Evolutionary conservation across 352 stramenopile genomes (phyloP).

Genomic region (Globisporangium splendens): DNA sequence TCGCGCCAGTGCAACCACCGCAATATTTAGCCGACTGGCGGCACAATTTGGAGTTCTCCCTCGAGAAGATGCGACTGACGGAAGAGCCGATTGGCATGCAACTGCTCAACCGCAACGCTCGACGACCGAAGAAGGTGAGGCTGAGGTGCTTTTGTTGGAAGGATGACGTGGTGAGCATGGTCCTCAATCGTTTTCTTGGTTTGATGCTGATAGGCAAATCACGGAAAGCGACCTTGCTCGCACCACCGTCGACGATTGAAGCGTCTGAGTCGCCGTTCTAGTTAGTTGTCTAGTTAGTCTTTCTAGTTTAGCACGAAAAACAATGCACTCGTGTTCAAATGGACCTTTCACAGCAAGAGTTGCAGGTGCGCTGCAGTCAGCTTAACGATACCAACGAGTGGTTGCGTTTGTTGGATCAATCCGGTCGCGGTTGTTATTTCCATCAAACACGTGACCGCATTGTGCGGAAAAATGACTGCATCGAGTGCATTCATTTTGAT

Average conservation of each 20-base stretch:
- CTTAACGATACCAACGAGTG: no score
- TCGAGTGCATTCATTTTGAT: no score
- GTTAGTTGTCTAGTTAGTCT: background rate
- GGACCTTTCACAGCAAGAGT: background rate
- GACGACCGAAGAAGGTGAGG: conserved; percentile 39
- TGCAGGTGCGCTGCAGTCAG: no score
- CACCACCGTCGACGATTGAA: conserved; percentile 44
- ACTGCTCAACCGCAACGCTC: conserved; percentile 42
- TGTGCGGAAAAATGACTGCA: no score
- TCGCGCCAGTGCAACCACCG: conserved; percentile 19
- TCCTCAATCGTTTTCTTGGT: background rate
- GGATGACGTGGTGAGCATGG: background rate
- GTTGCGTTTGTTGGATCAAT: no score
- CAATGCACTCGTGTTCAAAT: background rate
- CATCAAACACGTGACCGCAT: no score
- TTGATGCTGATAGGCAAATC: conserved; percentile 28
- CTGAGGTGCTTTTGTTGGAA: background rate
- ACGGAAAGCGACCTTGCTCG: conserved; percentile 52
- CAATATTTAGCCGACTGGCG: conserved; percentile 52
- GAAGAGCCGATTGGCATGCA: conserved; percentile 32
- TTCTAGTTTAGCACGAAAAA: background rate
- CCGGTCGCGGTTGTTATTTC: no score
- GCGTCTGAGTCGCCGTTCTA: conserved; percentile 28
- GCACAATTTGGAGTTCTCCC: conserved; percentile 51
- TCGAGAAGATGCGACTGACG: conserved; percentile 51